Conservation (phyloP, 768 basidiomycete genomes). For the Tulasnella sp. region DNA sequence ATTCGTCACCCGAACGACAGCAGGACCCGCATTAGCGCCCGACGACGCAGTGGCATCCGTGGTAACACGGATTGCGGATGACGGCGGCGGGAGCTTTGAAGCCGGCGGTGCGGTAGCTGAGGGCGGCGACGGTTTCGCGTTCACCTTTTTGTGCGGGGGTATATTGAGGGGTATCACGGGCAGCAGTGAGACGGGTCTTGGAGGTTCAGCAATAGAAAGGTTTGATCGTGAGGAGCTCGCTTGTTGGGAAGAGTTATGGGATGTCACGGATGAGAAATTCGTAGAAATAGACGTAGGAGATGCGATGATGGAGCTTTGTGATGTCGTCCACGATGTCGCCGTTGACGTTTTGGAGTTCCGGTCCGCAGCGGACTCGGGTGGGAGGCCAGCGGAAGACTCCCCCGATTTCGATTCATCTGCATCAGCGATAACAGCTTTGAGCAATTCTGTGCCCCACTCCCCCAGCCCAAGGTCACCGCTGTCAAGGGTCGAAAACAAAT, state of each 20-base stretch:
- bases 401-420: not conserved
- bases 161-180: not conserved
- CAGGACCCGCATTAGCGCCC: too few relatives aligned
- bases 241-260: too few relatives aligned
- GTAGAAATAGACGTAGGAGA: not conserved
- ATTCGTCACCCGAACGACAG: too few relatives aligned
- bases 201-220: not conserved
- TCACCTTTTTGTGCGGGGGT: not conserved
- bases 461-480: conserved; percentile 1
- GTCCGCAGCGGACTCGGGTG: not conserved
- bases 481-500: not conserved
- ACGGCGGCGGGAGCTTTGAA: not conserved
- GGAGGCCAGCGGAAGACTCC: not conserved
- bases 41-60: too few relatives aligned
- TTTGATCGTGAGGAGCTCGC: too few relatives aligned
- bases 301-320: not conserved
- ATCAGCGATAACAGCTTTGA: not conserved
- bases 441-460: conserved; percentile 4
- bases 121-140: not conserved
- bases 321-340: not conserved
- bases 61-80: not conserved
- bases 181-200: not conserved
- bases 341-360: too few relatives aligned
- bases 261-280: not conserved
- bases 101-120: not conserved